A percentile compares a stretch with the other conserved stretches of the same genome.
phyloP scores from a whole-genome alignment of 2,329 filamentous ascomycete genomes.

The Aspergillus tanneri region DNA sequence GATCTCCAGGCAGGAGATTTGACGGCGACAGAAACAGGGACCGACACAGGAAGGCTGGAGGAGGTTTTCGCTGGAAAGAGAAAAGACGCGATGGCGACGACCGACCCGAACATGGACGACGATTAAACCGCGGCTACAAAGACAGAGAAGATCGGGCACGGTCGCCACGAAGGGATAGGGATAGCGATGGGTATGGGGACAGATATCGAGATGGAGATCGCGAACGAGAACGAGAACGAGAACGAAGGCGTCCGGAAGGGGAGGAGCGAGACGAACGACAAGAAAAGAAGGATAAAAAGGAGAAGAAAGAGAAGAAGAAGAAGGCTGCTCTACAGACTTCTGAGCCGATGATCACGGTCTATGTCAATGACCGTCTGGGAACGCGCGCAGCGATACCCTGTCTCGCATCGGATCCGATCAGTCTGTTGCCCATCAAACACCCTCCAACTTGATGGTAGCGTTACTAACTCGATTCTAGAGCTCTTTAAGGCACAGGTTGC shows the following conservation, averaged over 20 bases:
- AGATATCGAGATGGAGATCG: slow-evolving; percentile 22
- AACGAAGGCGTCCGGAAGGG: slow-evolving; percentile 25
- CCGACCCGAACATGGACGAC: slow-evolving; percentile 42
- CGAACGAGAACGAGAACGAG: slow-evolving; percentile 25
- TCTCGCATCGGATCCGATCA: slow-evolving; percentile 77
- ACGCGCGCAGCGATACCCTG: slow-evolving; percentile 95
- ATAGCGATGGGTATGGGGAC: slow-evolving; percentile 27
- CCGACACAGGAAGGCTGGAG: slow-evolving; percentile 40
- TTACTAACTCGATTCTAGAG: slow-evolving; percentile 37
- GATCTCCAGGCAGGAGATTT: slow-evolving; percentile 42
- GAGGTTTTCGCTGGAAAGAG: slow-evolving; percentile 51
- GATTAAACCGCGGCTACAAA: slow-evolving; percentile 52
- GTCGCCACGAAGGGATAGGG: slow-evolving; percentile 41
- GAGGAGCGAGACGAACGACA: slow-evolving; percentile 28
- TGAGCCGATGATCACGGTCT: slow-evolving; percentile 89
- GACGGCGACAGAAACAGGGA: slow-evolving; percentile 40
- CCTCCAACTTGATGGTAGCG: background rate
- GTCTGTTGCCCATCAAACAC: slow-evolving; percentile 30
- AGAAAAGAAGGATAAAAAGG: slow-evolving; percentile 44
- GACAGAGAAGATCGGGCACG: slow-evolving; percentile 32
- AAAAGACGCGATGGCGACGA: slow-evolving; percentile 52
- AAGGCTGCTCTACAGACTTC: slow-evolving; percentile 40
- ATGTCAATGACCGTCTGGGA: slow-evolving; percentile 91
- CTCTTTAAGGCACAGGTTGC: slow-evolving; percentile 91
- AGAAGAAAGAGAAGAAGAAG: slow-evolving; percentile 44